Conservation (phyloP, 805 yeast species). For the Schizosaccharomyces japonicus region DNA sequence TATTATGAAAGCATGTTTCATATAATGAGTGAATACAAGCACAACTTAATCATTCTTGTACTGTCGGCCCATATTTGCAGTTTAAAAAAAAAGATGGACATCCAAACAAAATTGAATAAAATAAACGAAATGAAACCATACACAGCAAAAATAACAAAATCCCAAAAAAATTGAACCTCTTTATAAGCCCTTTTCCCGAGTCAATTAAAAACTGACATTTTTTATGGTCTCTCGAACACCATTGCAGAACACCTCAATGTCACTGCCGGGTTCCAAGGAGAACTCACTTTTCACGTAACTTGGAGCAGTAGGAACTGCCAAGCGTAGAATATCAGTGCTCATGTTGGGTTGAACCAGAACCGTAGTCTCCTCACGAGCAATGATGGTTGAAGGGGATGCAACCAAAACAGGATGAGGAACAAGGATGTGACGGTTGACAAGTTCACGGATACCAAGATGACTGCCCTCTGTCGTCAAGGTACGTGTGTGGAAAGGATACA, state of each 20-base stretch:
- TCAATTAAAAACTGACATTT: too few relatives aligned
- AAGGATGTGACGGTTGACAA: background rate
- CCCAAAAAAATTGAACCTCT: background rate
- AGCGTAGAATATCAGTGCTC: background rate
- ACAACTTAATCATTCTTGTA: too few relatives aligned
- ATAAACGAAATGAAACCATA: background rate
- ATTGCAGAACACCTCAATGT: background rate
- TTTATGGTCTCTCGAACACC: background rate
- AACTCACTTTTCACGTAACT: conserved; percentile 1
- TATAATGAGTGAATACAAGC: too few relatives aligned
- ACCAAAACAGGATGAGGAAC: background rate
- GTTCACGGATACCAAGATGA: background rate
- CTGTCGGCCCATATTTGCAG: too few relatives aligned
- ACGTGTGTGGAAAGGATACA: background rate
- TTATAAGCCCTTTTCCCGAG: background rate
- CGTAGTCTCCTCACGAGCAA: background rate
- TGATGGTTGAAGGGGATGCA: background rate
- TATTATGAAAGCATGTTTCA: too few relatives aligned
- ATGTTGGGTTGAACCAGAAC: background rate
- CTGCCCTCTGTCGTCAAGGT: background rate
- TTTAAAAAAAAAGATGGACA: background rate
- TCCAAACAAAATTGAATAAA: too few relatives aligned
- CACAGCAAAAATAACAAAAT: background rate
- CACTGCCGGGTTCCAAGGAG: background rate
- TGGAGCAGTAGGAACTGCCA: background rate